Percentiles rank a stretch among this genome's conserved stretches.
These are phyloP conservation scores for Ophiostoma fasciatum DNA, from an alignment of 2,329 filamentous ascomycete species.

Conservation along the genomic window DNA sequence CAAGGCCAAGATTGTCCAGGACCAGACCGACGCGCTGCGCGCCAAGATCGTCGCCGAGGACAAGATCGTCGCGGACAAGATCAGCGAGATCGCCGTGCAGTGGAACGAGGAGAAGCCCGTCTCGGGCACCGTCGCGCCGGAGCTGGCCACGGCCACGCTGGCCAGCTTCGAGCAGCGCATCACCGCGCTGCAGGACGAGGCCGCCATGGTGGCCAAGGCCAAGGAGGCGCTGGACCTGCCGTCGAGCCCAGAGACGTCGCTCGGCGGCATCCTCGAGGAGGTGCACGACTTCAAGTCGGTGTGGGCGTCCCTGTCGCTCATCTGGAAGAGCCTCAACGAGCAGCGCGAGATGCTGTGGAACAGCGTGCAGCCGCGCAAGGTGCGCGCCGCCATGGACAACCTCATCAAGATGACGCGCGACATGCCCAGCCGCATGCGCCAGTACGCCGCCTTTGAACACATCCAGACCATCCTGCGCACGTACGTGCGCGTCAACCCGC, in stretches of 20 bases:
- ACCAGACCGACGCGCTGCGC: conserved; percentile 86
- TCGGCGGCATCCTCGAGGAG: conserved; percentile 80
- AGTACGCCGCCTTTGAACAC: conserved; percentile 99
- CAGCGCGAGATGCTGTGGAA: conserved; percentile 88
- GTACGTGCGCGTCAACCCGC: conserved; percentile 76
- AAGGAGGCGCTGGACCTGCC: conserved; percentile 93
- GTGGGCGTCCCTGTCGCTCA: conserved; percentile 87
- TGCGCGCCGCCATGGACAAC: conserved; percentile 75
- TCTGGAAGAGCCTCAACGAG: conserved; percentile 93
- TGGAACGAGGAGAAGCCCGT: conserved; percentile 98
- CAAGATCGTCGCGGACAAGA: conserved; percentile 77
- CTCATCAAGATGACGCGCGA: conserved; percentile 97
- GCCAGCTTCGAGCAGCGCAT: conserved; percentile 73
- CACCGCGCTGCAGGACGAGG: conserved; percentile 71
- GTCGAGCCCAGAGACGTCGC: conserved; percentile 61
- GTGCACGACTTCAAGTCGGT: conserved; percentile 98
- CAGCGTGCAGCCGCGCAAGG: conserved; percentile 86
- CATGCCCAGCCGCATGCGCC: conserved; percentile 97
- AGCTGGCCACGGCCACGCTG: conserved; percentile 72
- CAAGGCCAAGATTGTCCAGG: conserved; percentile 89
- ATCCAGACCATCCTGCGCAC: conserved; percentile 83
- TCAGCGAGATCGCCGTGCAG: conserved; percentile 65
- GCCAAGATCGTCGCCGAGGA: conserved; percentile 94
- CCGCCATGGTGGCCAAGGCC: conserved; percentile 85
- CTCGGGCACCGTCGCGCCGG: conserved; percentile 81